These are phyloP conservation scores for Talaromyces sp. DNA, from an alignment of 2,329 filamentous ascomycete genomes.

Conservation along the genomic window DNA sequence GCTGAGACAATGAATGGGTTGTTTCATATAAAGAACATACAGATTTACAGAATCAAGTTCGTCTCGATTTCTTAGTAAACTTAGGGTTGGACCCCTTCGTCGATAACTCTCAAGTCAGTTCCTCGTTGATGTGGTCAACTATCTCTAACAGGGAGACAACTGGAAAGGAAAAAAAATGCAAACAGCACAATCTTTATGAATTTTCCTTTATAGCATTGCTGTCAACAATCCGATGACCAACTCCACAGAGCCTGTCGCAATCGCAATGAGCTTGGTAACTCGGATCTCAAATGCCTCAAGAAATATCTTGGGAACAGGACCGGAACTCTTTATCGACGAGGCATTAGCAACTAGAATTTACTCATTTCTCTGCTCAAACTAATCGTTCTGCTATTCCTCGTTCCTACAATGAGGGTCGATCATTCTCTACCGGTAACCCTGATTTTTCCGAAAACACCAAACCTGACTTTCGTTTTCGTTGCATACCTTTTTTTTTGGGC, in stretches of 20 bases:
- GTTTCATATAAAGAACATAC: no score
- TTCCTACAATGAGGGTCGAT: slow-evolving; percentile 5
- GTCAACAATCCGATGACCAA: no score
- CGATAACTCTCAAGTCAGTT: background rate
- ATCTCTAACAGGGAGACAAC: background rate
- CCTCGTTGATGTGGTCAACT: background rate
- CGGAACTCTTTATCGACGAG: background rate
- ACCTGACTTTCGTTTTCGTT: background rate
- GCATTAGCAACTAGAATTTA: background rate
- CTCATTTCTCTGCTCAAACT: background rate
- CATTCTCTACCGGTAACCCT: slow-evolving; percentile 1
- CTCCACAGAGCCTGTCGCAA: background rate
- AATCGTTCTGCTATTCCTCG: background rate
- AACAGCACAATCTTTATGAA: background rate
- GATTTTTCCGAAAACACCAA: background rate
- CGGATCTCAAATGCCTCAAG: background rate
- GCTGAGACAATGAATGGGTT: no score
- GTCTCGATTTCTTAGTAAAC: background rate
- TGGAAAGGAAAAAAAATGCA: no score
- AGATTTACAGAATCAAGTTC: no score
- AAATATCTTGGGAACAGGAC: background rate
- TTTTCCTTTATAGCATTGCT: background rate
- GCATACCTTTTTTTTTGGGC: background rate
- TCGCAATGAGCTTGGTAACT: background rate
- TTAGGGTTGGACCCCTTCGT: background rate